Conservation (phyloP, 164 flowering plant genomes). For the Magnolia kwangsiensis region DNA sequence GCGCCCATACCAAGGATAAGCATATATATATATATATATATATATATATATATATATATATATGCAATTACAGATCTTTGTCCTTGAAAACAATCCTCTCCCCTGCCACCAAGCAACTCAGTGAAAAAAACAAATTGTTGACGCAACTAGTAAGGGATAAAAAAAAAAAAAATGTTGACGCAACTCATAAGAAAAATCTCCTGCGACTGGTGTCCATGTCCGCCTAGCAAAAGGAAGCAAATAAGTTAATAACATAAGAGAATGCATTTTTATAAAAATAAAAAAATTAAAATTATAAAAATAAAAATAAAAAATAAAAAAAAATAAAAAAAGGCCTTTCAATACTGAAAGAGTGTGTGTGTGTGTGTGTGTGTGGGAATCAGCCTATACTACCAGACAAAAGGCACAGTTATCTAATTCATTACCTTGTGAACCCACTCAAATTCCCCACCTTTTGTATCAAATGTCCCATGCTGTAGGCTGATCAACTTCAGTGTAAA, state of each 20-base stretch:
- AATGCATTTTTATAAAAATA: no score
- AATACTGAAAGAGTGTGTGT: no score
- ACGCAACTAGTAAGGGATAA: conserved; percentile 20
- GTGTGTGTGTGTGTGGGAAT: no score
- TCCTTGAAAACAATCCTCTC: background rate
- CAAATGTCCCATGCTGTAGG: conserved; percentile 97
- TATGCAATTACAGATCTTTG: background rate
- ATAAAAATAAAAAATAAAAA: background rate
- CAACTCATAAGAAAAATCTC: conserved; percentile 79
- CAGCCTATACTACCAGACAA: no score
- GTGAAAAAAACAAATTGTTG: background rate
- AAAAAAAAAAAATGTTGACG: background rate
- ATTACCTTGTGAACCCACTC: conserved; percentile 98
- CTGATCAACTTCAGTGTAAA: conserved; percentile 79
- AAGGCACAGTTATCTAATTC: background rate
- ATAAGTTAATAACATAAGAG: background rate
- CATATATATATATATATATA: background rate
- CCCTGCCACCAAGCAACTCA: background rate
- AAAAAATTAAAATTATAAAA: background rate
- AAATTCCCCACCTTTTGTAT: conserved; percentile 86
- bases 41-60: no score
- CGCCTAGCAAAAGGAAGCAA: conserved; percentile 37
- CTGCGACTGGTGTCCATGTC: conserved; percentile 96
- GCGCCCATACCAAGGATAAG: background rate
- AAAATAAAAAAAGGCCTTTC: background rate